A percentile compares a stretch with the other conserved stretches of the same genome.
These are phyloP conservation scores for Peronospora destructor DNA, from an alignment of 352 stramenopile genomes.

Conservation along the genomic window DNA sequence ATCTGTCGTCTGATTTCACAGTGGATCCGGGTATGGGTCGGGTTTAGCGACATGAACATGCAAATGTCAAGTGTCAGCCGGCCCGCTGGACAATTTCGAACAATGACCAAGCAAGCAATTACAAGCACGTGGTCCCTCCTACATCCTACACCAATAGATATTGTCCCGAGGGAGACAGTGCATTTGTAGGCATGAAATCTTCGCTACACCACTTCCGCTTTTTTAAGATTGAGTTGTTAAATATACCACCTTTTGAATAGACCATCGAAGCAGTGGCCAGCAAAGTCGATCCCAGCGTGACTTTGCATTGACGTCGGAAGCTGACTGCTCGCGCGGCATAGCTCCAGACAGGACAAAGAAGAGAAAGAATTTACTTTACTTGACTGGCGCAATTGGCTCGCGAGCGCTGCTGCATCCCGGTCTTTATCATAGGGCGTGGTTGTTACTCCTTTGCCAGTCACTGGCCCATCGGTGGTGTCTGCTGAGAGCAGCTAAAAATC, in stretches of 20 bases:
- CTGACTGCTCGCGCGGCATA: not conserved
- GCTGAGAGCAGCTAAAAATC: constrained; percentile 15
- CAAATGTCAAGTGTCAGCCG: constrained; percentile 1
- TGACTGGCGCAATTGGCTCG: constrained; percentile 2
- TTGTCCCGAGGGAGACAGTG: not conserved
- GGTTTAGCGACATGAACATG: constrained; percentile 1
- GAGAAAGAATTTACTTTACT: constrained; percentile 10
- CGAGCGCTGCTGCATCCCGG: not conserved
- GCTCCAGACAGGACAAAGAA: too few relatives aligned
- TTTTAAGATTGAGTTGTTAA: too few relatives aligned
- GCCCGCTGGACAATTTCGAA: constrained; percentile 18
- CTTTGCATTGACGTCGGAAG: too few relatives aligned
- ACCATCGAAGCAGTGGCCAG: constrained; percentile 10
- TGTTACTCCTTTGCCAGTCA: not conserved
- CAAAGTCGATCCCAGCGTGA: not conserved
- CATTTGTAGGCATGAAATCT: not conserved
- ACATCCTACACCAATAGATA: not conserved
- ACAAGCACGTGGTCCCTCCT: not conserved
- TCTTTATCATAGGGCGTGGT: not conserved
- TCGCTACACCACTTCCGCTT: not conserved
- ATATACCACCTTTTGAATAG: too few relatives aligned
- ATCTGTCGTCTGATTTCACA: constrained; percentile 14
- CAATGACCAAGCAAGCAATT: not conserved
- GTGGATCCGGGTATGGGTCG: constrained; percentile 13
- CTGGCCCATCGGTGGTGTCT: not conserved